phyloP scores from a whole-genome alignment of 768 basidiomycete species.

The Kwoniella dejecticola region DNA sequence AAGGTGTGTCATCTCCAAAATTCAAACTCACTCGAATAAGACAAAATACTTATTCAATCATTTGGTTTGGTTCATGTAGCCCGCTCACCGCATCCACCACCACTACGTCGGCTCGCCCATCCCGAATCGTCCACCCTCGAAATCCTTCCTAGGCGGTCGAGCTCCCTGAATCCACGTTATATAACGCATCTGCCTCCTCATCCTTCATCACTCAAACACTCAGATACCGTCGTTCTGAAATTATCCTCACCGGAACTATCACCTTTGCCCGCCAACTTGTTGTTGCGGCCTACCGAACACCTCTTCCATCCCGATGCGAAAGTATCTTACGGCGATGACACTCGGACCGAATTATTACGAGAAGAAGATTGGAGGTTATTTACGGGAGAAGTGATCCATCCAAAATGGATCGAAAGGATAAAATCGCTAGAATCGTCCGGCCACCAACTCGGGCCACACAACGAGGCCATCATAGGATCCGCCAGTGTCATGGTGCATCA shows the following conservation, averaged over 20 bases:
- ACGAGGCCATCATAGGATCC: conserved; percentile 64
- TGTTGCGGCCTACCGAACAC: conserved; percentile 74
- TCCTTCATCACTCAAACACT: conserved; percentile 64
- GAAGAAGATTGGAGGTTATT: conserved; percentile 60
- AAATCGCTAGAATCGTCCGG: conserved; percentile 31
- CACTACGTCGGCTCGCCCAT: conserved; percentile 50
- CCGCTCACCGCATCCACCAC: conserved; percentile 47
- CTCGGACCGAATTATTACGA: conserved; percentile 3
- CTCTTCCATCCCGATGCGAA: conserved; percentile 77
- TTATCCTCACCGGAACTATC: conserved; percentile 62
- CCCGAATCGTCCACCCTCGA: conserved; percentile 63
- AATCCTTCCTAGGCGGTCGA: conserved; percentile 61
- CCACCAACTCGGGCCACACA: conserved; percentile 34
- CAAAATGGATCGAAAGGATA: conserved; percentile 58
- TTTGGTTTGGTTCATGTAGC: conserved; percentile 32
- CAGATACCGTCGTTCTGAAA: conserved; percentile 71
- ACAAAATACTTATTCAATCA: no score
- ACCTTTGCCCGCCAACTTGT: conserved; percentile 68
- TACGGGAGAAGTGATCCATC: conserved; percentile 71
- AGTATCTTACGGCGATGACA: conserved; percentile 59
- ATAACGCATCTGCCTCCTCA: conserved; percentile 48
- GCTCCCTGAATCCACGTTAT: conserved; percentile 54
- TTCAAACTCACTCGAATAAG: neutral
- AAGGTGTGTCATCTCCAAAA: conserved; percentile 1
- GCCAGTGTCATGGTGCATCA: conserved; percentile 75